Base-by-base conservation (phyloP, 352 stramenopile genomes). In the Globisporangium heterothallicum region DNA sequence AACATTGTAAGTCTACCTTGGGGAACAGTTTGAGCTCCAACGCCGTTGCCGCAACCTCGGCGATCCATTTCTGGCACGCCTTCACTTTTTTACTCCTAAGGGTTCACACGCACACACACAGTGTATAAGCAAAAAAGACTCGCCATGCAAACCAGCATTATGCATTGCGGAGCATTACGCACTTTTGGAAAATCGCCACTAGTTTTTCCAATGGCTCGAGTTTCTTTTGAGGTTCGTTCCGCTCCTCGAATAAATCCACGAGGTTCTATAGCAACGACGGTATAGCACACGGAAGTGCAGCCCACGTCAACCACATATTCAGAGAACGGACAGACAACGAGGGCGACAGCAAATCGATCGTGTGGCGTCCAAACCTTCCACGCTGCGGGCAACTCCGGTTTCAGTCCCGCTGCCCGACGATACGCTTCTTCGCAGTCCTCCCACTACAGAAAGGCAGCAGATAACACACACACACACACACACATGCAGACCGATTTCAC, bases 21-120 rank as follows among this genome's bases (percentile, higher is more conserved):
- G 70, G 56, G 9, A 82, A 59, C 42, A 74, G 48, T 35, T 87
- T 86, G 38, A 88, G 51, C 36, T 69, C 60, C 24, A 75, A 56
- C 0, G 84, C 72, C 4, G 77, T 80, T 2, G 56, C 40, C 1
- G 84, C 81, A 5, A 91, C 58, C 42, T 94, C 84, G 2, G 63
- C 57, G 14, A 86, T 67, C 77, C 83, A 86, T 46, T 94, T 94
- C 53, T 94, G 84, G 35, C 74, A 86, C 29, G 78, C 58, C 45
- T 90, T 88, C 49, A 77, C 53, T 51, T 92, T 94, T 41, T 86
- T 78, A 6, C 62, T 73, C 49, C 81, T 94, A 29, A 41, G 40
- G 19, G 44, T n/a, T n/a, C 42, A 34, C 8, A 24, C 14, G n/a
- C 26, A 13, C 6, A 5, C 4, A 32, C 38, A n/a, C n/a, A n/a